Percentiles rank a stretch among this genome's conserved stretches.
These are phyloP conservation scores for Botrytis aclada DNA, from an alignment of 2,329 filamentous ascomycete species.

Conservation along the genomic window DNA sequence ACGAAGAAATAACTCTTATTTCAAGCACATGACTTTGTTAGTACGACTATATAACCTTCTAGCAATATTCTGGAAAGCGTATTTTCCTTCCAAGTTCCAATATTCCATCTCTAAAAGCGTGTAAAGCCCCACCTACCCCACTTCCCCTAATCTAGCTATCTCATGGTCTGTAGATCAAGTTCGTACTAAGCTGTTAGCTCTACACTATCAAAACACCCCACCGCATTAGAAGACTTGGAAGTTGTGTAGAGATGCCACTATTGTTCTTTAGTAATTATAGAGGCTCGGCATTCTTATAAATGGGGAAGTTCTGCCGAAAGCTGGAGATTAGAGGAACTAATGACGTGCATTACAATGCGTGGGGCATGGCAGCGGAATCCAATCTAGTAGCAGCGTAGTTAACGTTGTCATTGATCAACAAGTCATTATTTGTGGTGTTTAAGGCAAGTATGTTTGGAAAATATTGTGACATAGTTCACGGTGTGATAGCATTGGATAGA, in stretches of 20 bases:
- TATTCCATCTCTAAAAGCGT: background rate
- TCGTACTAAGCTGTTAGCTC: background rate
- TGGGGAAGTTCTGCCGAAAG: background rate
- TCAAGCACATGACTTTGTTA: background rate
- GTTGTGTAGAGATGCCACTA: background rate
- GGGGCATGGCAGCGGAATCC: background rate
- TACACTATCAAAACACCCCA: background rate
- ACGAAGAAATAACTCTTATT: background rate
- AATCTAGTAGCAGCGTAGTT: background rate
- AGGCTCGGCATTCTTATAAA: background rate
- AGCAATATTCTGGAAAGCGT: background rate
- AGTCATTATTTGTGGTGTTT: rapidly evolving
- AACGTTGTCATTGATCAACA: background rate
- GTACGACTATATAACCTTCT: background rate
- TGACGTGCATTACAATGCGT: background rate
- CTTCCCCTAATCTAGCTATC: background rate
- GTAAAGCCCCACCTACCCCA: background rate
- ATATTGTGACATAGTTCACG: background rate
- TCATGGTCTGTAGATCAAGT: background rate
- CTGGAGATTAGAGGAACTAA: background rate
- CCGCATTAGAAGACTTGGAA: background rate
- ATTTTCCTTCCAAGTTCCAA: background rate
- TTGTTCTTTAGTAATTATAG: background rate
- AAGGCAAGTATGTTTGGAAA: background rate
- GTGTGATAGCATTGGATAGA: background rate